Base-by-base conservation (phyloP, 257 asterid genomes). In the Sherardia arvensis region DNA sequence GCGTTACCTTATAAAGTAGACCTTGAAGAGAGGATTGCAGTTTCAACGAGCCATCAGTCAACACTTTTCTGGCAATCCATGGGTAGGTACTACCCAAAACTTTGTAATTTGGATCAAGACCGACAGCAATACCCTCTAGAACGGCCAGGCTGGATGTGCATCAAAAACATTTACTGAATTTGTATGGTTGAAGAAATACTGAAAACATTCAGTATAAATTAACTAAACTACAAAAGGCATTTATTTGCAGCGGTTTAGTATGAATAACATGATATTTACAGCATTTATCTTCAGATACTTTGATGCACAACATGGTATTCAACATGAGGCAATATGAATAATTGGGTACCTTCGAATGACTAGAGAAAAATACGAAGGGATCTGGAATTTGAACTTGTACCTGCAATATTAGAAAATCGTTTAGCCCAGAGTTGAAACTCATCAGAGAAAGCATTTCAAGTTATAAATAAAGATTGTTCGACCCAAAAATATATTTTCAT, bases 61-160 rank as follows among this genome's bases (percentile, higher is more conserved):
- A 90, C 60, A 92, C 97, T 76, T 92, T 92, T 70, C 87, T 82
- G 47, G 99, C 99, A 66, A 92, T 92, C 97, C 97, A 92, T 68
- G 99, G 99, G 71, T 92, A 92, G 18, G 99, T 89, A 75, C 88
- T 92, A 69, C 99, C 97, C 81, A 92, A 76, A 75, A 92, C 99
- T 81, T 92, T 92, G 83, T 92, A 92, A 70, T 77, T 70, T 56
- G 93, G 96, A 58, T 92, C 77, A 61, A 67, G 76, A 82, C 84
- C 75, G 66, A 92, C 76, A 60, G 97, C 99, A 68, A 92, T 89
- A 53, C 99, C 97, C 78, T 92, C 99, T 80, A 89, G 75, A 73
- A 92, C 97, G 58, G 99, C 99, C 18, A 92, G 89, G 78, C 99
- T 92, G 83, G 55, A 74, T n/a, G 28, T 57, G 51, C 66, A 5